Evolutionary conservation across 2,329 filamentous ascomycete species (phyloP), one percentile per base, ranked within the genome.

Genomic region (Nemania sp.): DNA sequence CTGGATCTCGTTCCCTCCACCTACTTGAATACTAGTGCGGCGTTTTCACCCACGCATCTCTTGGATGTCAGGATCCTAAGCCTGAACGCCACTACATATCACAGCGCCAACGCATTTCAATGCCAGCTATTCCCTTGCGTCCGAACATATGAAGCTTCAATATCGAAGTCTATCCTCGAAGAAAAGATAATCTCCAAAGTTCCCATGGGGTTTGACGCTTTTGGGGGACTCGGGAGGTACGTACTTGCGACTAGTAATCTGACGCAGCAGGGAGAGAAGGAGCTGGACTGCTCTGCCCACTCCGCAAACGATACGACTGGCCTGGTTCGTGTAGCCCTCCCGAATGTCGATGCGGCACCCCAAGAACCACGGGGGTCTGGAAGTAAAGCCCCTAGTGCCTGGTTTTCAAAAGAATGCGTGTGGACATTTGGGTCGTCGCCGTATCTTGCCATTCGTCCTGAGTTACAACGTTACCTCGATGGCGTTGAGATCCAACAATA

Each of bases 281-380:
- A 26, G 13, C 2, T 35, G n/a, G 11, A 47, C 11, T 29, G 41
- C 26, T 29, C 29, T 59, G 2, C 10, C 6, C 55, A 22, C 27
- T 7, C n/a, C 11, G 15, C 43, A 4, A 51, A 51, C 27, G 26
- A 47, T 15, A 47, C 24, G 18, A 18, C 41, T 24, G 55, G 38
- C 18, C 26, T 58, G 22, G 15, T 58, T 15, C 24, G 6, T 20
- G 41, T 58, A 22, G 41, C 55, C 1, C 24, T 32, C 7, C 18
- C 24, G 5, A 58, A 47, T 11, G 26, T 58, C 27, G 55, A 58
- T 45, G 55, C 38, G 6, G 55, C 41, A 32, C 55, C 55, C 11
- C 35, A 47, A 49, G 51, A 53, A 29, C 15, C 27, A 51, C 3
- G 10, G 2, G 22, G 47, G 4, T 4, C 38, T 11, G 38, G 24